Evolutionary conservation across 2,329 filamentous ascomycete genomes (phyloP).

Genomic region (Alternaria panax): DNA sequence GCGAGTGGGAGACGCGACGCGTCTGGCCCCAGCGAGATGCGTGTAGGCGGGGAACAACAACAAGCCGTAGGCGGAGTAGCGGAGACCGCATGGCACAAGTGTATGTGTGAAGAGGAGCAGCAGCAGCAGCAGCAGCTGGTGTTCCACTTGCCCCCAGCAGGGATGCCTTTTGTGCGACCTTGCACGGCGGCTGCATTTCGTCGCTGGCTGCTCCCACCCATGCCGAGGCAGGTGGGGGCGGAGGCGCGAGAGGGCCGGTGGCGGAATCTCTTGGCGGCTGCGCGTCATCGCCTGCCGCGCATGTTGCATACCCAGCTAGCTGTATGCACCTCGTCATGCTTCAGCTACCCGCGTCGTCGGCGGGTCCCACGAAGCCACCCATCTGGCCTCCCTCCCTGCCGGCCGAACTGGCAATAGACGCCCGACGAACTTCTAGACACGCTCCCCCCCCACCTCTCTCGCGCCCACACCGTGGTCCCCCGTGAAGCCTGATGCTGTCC

Average conservation of each 20-base stretch:
- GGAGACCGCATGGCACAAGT: neutral
- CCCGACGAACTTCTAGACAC: constrained; percentile 2
- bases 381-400: neutral
- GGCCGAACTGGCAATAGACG: constrained; percentile 4
- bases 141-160: neutral
- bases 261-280: constrained; percentile 14
- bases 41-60: neutral
- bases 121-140: neutral
- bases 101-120: neutral
- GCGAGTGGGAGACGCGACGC: constrained; percentile 22
- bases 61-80: neutral
- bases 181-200: constrained; percentile 7
- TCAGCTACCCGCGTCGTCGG: neutral
- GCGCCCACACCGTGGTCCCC: constrained; percentile 7
- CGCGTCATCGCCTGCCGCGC: constrained; percentile 20
- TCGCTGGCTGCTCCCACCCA: neutral
- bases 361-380: neutral
- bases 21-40: constrained; percentile 8
- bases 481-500: constrained; percentile 34
- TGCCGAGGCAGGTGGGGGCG: constrained; percentile 1
- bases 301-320: neutral
- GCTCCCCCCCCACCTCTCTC: neutral
- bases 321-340: constrained; percentile 12
- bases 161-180: constrained; percentile 4
- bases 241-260: neutral